Evolutionary conservation across 441 rosid genomes (phyloP).

Genomic region (Eugenia klotzschiana): DNA sequence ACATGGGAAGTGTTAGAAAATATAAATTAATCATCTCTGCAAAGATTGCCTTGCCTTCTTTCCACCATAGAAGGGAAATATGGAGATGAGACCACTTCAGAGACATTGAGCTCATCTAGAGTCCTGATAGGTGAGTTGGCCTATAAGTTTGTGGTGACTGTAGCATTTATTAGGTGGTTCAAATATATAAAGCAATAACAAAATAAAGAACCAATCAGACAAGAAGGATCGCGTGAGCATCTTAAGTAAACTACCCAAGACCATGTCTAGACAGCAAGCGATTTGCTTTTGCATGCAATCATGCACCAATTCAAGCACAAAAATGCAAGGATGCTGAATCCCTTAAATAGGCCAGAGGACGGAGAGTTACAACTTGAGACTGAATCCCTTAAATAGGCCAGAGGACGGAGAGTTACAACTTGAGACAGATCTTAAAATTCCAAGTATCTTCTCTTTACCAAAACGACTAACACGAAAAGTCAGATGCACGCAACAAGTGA

Average conservation of each 20-base stretch:
- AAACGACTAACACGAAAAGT: neutral
- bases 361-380: neutral
- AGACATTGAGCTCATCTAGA: constrained; percentile 62
- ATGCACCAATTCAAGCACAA: neutral
- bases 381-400: neutral
- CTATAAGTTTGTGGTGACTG: constrained; percentile 17
- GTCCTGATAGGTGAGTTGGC: constrained; percentile 76
- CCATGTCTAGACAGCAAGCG: neutral
- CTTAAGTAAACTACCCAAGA: neutral
- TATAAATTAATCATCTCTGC: constrained; percentile 13
- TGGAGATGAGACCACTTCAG: constrained; percentile 55
- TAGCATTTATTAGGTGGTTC: neutral
- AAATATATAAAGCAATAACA: neutral
- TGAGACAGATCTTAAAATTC: neutral
- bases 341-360: neutral
- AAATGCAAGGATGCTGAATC: neutral
- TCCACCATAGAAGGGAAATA: constrained; percentile 50
- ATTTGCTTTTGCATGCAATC: neutral
- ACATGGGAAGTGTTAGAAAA: constrained; percentile 9
- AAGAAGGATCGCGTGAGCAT: neutral
- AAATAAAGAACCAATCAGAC: neutral
- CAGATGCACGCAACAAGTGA: neutral
- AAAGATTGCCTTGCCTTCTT: constrained; percentile 18
- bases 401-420: neutral
- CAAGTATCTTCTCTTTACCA: neutral